Base-by-base conservation (phyloP, 192 early-diverging fungal genomes). In the Linnemannia hyalina region DNA sequence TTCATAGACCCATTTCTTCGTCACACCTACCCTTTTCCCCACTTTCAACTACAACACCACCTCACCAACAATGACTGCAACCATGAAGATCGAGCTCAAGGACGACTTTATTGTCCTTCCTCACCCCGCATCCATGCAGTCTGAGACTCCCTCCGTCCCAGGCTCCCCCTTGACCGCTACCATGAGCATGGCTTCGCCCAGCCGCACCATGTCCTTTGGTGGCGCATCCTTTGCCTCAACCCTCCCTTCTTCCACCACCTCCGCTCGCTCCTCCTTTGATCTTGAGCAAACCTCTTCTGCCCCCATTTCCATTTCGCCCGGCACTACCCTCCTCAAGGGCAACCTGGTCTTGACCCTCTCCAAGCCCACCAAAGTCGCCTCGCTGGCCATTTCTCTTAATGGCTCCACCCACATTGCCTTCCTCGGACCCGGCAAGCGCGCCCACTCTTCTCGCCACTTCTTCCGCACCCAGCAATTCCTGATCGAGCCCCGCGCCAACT, bases 321-420 rank as follows among this genome's bases (percentile, higher is more conserved):
- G n/a, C 15, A 74, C 84, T 15, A 73, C 84, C 13, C 26, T 40
- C 1, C 42, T 86, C 20, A 73, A 54, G 74, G 84, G 84, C 10
- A 65, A 73, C 4, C 23, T 86, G 23, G 73, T 78, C 29, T 49
- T 86, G n/a, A 80, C 78, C 8, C 47, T 80, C 41, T 44, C 55
- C 70, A 86, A 86, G 73, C 76, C 84, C 20, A 81, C 76, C 38
- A 86, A 81, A 54, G 65, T 86, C 35, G 55, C 71, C 16, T 86
- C 84, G 5, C 52, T 86, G 23, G 76, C 75, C 65, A 68, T 86
- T 22, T 76, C 71, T 2, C 47, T 86, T 36, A 86, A 78, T 69
- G 84, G 84, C 13, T 81, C 84, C 1, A 86, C 84, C 13, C 84
- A 86, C 71, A 78, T 86, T 74, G 84, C 84, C 13, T 86, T 86